Conservation (phyloP, 2,329 filamentous ascomycete genomes). For the Onygenales sp. region DNA sequence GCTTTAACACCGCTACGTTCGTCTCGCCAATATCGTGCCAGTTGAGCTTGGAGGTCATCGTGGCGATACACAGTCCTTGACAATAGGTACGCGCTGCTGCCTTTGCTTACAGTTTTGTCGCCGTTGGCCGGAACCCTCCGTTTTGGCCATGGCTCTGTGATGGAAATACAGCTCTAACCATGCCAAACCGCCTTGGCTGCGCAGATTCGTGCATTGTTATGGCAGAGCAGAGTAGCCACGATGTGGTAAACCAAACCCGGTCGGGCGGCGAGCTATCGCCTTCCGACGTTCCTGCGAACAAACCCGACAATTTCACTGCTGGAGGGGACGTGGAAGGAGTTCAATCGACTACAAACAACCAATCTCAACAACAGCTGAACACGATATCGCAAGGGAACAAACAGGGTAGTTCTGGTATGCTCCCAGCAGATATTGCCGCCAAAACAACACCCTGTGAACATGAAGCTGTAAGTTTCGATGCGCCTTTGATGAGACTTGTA, state of each 20-base stretch:
- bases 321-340: constrained; percentile 38
- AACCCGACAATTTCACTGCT: constrained; percentile 44
- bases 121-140: constrained; percentile 9
- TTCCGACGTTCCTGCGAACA: constrained; percentile 57
- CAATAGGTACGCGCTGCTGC: constrained; percentile 26
- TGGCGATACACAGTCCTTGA: constrained; percentile 36
- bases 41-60: constrained; percentile 23
- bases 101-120: constrained; percentile 14
- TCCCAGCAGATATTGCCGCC: constrained; percentile 8
- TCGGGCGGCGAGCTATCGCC: constrained; percentile 55
- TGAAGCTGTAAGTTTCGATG: background rate
- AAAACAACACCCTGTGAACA: constrained; percentile 8
- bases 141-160: background rate
- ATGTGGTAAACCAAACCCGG: constrained; percentile 64
- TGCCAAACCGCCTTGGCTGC: constrained; percentile 14
- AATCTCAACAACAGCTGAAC: constrained; percentile 18
- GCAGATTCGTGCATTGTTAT: constrained; percentile 55
- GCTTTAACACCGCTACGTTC: background rate
- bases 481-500: background rate
- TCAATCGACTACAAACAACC: constrained; percentile 25
- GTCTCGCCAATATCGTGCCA: constrained; percentile 6
- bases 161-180: constrained; percentile 23
- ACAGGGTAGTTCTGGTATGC: constrained; percentile 13
- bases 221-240: constrained; percentile 60
- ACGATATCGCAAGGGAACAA: constrained; percentile 12